These are phyloP conservation scores for Dactylorhiza incarnata DNA, from an alignment of 106 monocot species.

Conservation along the genomic window DNA sequence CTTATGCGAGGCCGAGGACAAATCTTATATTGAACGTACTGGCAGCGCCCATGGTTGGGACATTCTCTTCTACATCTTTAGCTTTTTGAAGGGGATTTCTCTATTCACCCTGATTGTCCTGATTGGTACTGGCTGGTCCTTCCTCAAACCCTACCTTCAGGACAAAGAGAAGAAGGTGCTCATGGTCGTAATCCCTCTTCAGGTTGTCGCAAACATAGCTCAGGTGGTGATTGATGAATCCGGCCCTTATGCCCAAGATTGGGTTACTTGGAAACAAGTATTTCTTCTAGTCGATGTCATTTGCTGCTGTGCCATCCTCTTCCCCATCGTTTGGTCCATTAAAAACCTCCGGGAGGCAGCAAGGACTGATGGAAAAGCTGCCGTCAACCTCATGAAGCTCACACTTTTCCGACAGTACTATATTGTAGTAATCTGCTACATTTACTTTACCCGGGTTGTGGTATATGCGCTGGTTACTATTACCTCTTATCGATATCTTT, in stretches of 20 bases:
- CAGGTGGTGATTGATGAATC: conserved; percentile 41
- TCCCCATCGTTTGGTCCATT: conserved; percentile 52
- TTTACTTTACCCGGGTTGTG: conserved; percentile 52
- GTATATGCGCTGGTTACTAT: conserved; percentile 65
- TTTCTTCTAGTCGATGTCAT: conserved; percentile 35
- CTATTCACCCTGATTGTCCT: conserved; percentile 80
- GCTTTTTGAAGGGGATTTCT: conserved; percentile 79
- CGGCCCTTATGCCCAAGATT: conserved; percentile 14
- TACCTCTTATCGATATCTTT: conserved; percentile 63
- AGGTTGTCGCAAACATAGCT: conserved; percentile 41
- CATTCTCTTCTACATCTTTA: conserved; percentile 88
- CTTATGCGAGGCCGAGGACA: conserved; percentile 79
- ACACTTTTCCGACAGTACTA: conserved; percentile 54
- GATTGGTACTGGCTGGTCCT: conserved; percentile 91
- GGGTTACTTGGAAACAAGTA: conserved; percentile 41
- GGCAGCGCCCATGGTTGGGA: conserved; percentile 93
- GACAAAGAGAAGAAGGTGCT: conserved; percentile 48
- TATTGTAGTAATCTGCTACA: conserved; percentile 30
- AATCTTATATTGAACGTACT: conserved; percentile 58
- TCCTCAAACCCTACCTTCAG: conserved; percentile 63
- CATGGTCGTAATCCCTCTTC: conserved; percentile 46
- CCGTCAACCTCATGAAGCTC: conserved; percentile 43
- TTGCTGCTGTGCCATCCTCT: conserved; percentile 44
- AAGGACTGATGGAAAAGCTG: conserved; percentile 45
- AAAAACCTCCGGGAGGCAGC: conserved; percentile 35